A percentile compares a stretch with the other conserved stretches of the same genome.
Conservation (phyloP, 2,329 filamentous ascomycete species). For the Scedosporium aurantiacum region DNA sequence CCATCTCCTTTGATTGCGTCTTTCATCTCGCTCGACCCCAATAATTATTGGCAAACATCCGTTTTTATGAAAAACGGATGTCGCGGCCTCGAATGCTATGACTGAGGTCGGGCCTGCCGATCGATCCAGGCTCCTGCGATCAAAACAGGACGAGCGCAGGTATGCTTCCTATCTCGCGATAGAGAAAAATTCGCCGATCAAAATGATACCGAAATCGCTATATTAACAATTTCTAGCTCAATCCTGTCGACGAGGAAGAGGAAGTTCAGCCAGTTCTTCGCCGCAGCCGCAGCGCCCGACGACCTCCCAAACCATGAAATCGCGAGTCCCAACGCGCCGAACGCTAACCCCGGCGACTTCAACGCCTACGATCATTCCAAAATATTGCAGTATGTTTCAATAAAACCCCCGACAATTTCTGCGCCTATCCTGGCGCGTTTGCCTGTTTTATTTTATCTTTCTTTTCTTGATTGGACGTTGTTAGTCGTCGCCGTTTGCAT, state of each 20-base stretch:
- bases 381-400: constrained; percentile 44
- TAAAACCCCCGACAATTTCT: constrained; percentile 12
- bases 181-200: constrained; percentile 39
- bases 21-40: constrained; percentile 8
- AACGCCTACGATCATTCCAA: constrained; percentile 24
- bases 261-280: constrained; percentile 80
- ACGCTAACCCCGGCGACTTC: constrained; percentile 42
- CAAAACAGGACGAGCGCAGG: constrained; percentile 52
- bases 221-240: constrained; percentile 44
- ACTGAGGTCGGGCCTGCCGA: constrained; percentile 58
- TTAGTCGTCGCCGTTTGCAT: neutral
- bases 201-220: constrained; percentile 29
- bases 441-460: constrained; percentile 1
- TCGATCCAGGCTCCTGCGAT: constrained; percentile 55
- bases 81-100: constrained; percentile 58
- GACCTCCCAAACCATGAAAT: constrained; percentile 48
- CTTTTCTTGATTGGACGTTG: neutral
- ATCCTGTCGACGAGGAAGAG: constrained; percentile 78
- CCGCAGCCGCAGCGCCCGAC: constrained; percentile 60
- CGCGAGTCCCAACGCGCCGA: constrained; percentile 39
- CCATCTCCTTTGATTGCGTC: constrained; percentile 6
- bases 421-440: constrained; percentile 12
- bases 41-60: constrained; percentile 27
- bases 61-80: constrained; percentile 59
- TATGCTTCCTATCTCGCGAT: constrained; percentile 33